Percentiles rank a stretch among this genome's conserved stretches.
phyloP scores from a whole-genome alignment of 2,329 filamentous ascomycete genomes.

The Cytospora mali region DNA sequence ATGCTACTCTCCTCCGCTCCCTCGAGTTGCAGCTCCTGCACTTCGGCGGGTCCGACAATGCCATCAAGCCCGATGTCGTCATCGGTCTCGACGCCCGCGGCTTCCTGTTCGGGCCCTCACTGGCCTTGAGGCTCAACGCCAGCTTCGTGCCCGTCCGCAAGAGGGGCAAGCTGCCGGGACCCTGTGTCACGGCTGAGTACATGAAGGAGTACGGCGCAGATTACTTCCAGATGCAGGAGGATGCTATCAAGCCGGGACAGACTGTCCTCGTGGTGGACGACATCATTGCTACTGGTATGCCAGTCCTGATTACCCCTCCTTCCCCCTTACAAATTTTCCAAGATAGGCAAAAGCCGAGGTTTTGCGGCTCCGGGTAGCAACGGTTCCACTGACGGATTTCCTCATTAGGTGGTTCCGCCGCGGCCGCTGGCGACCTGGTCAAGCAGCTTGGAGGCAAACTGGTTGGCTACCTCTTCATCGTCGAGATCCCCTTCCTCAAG shows the following conservation, averaged over 20 bases:
- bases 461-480: conserved; percentile 89
- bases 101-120: conserved; percentile 89
- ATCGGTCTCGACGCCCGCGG: conserved; percentile 92
- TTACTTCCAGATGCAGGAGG: conserved; percentile 93
- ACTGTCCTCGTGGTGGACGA: conserved; percentile 94
- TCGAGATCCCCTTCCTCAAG: conserved; percentile 92
- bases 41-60: conserved; percentile 39
- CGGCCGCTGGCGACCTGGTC: conserved; percentile 84
- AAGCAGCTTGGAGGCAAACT: conserved; percentile 83
- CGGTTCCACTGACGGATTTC: conserved; percentile 16
- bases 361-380: too few species aligned
- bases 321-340: neutral
- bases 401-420: conserved; percentile 79
- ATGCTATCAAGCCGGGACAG: conserved; percentile 81
- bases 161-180: conserved; percentile 91
- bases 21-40: conserved; percentile 80
- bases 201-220: conserved; percentile 97
- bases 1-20: conserved; percentile 77
- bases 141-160: conserved; percentile 94
- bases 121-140: conserved; percentile 81
- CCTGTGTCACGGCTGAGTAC: conserved; percentile 81
- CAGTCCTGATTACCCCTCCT: conserved; percentile 8
- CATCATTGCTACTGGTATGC: conserved; percentile 94
- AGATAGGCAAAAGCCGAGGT: neutral
- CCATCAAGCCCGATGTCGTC: conserved; percentile 78